phyloP scores from a whole-genome alignment of 164 flowering plant species.

The Protea cynaroides region DNA sequence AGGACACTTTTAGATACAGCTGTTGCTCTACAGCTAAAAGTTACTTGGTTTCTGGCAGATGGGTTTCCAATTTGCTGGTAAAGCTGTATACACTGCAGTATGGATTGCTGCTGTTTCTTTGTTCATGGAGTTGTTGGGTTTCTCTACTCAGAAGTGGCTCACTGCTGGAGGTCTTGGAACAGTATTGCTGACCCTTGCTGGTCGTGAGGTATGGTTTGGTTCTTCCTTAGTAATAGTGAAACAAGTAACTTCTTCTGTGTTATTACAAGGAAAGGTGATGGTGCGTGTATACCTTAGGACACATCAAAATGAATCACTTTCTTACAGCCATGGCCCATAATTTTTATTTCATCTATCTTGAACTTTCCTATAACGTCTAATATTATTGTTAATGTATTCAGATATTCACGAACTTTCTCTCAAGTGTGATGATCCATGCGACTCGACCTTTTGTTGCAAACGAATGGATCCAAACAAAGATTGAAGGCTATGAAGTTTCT shows the following conservation, averaged over 20 bases:
- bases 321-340: not conserved
- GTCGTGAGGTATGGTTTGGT: slow-evolving; percentile 73
- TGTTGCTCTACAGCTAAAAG: not conserved
- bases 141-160: slow-evolving; percentile 93
- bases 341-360: slow-evolving; percentile 1
- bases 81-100: slow-evolving; percentile 77
- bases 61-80: slow-evolving; percentile 92
- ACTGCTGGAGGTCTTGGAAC: slow-evolving; percentile 99
- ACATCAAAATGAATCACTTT: too few relatives aligned
- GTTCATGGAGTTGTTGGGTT: slow-evolving; percentile 96
- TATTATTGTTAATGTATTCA: slow-evolving; percentile 21
- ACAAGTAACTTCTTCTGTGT: not conserved
- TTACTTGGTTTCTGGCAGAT: slow-evolving; percentile 46
- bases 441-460: slow-evolving; percentile 86
- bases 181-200: slow-evolving; percentile 93
- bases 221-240: not conserved
- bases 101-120: slow-evolving; percentile 94
- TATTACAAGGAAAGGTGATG: not conserved
- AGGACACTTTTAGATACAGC: not conserved
- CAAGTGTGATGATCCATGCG: slow-evolving; percentile 94
- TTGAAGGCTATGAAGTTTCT: slow-evolving; percentile 96
- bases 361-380: slow-evolving; percentile 1
- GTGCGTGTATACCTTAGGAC: too few relatives aligned
- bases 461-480: slow-evolving; percentile 98
- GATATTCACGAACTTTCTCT: slow-evolving; percentile 94